These are phyloP conservation scores for Xerocomus potaroensis DNA, from an alignment of 768 basidiomycete genomes.

Conservation along the genomic window DNA sequence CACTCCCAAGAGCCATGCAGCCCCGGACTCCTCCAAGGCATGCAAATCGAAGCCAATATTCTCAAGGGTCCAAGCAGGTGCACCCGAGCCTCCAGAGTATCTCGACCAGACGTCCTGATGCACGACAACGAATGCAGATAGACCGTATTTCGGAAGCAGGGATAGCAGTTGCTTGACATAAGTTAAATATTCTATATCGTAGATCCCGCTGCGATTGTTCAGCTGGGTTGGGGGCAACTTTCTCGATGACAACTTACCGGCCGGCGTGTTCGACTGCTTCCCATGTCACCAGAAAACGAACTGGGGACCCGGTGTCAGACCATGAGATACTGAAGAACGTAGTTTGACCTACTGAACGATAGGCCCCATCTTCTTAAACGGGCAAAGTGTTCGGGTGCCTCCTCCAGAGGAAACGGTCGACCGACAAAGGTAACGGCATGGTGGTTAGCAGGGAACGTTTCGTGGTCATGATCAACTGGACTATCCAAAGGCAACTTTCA, in stretches of 20 bases:
- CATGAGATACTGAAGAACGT: neutral
- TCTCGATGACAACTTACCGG: conserved; percentile 53
- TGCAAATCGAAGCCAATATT: conserved; percentile 80
- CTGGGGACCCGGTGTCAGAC: conserved; percentile 34
- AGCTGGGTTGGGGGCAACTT: neutral
- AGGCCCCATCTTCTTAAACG: conserved; percentile 83
- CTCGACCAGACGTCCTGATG: conserved; percentile 98
- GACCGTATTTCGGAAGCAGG: conserved; percentile 65
- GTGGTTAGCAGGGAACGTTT: conserved; percentile 61
- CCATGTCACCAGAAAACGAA: conserved; percentile 94
- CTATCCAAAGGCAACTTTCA: conserved; percentile 32
- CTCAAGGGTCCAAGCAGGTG: conserved; percentile 94
- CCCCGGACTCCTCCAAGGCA: conserved; percentile 74
- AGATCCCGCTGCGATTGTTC: conserved; percentile 55
- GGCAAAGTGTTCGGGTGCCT: conserved; percentile 81
- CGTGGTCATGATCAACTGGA: conserved; percentile 64
- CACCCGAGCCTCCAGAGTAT: conserved; percentile 91
- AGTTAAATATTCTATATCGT: conserved; percentile 77
- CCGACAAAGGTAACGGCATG: conserved; percentile 79
- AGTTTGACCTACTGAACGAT: conserved; percentile 63
- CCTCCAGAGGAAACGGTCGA: conserved; percentile 84
- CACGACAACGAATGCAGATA: conserved; percentile 71
- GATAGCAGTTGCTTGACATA: conserved; percentile 72
- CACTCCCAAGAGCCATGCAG: conserved; percentile 84
- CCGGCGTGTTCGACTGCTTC: conserved; percentile 94